Base-by-base conservation (phyloP, 768 basidiomycete species). In the Pleurotus tuber-regium region DNA sequence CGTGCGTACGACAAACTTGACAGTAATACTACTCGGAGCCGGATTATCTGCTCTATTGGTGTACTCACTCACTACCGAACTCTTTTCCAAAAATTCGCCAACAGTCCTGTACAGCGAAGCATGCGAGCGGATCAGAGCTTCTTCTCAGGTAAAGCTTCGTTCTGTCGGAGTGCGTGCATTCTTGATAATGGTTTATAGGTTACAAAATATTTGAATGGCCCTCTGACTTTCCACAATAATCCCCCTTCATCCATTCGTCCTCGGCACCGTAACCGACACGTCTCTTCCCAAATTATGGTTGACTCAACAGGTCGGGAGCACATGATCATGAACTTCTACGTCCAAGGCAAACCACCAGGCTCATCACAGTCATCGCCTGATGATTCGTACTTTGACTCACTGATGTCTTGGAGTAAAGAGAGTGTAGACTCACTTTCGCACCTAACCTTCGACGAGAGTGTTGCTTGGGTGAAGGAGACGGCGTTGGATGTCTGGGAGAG, bases 81-180 rank as follows among this genome's bases (percentile, higher is more conserved):
- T 92, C 5, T 90, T 92, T 65, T 90, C 91, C n/a, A 83, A 79
- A 63, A 93, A 93, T 63, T 92, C 89, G 23, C 87, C 91, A 4
- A 90, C 90, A 3, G 87, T 89, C 23, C 68, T 93, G 26, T 90
- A 91, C 61, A 79, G 79, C 35, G 73, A 79, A 41, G 78, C 79
- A 30, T 82, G 80, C 62, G 77, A 80, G 47, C 71, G 75, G 35
- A 77, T 80, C 51, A 72, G 75, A 55, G 64, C 70, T 33, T 80
- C 79, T 10, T 54, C 69, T 28, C 67, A 68, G 64, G 80, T 78
- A 35, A 47, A 71, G 60, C 53, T n/a, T n/a, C 31, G n/a, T 57
- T 23, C 39, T 30, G n/a, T 40, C 24, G 1, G 1, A 21, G 23
- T 12, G 16, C 9, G 44, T 24, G 25, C 43, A 19, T 16, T 50